Conservation (phyloP, 768 basidiomycete species). For the Royoungia palumana region DNA sequence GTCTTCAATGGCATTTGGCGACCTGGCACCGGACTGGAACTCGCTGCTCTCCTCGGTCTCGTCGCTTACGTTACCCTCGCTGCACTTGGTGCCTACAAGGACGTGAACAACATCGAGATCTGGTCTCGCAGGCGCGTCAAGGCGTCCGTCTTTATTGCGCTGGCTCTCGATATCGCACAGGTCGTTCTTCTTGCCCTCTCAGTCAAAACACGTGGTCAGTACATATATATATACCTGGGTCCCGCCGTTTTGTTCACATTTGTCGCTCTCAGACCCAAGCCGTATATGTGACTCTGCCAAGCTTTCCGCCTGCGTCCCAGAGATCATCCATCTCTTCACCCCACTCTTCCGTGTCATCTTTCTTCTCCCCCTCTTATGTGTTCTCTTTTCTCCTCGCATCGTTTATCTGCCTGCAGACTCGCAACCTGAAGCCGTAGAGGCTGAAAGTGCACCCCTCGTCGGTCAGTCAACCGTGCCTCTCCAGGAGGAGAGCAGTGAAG, state of each 20-base stretch:
- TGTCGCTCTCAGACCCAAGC: conserved; percentile 10
- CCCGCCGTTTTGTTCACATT: neutral
- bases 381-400: conserved; percentile 61
- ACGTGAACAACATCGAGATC: conserved; percentile 63
- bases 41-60: conserved; percentile 66
- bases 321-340: conserved; percentile 50
- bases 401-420: conserved; percentile 45
- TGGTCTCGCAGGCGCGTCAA: conserved; percentile 64
- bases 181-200: conserved; percentile 50
- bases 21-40: conserved; percentile 56
- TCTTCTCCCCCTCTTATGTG: conserved; percentile 55
- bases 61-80: conserved; percentile 70
- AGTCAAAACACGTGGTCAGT: conserved; percentile 35
- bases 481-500: conserved; percentile 44
- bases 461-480: conserved; percentile 51
- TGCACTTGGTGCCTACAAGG: conserved; percentile 76
- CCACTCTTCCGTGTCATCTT: conserved; percentile 65
- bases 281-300: conserved; percentile 21
- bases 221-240: neutral
- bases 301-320: conserved; percentile 28
- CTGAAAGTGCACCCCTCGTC: conserved; percentile 26
- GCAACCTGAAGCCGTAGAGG: conserved; percentile 16
- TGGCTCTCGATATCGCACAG: conserved; percentile 59
- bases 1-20: conserved; percentile 68
- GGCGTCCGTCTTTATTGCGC: conserved; percentile 47